Evolutionary conservation across 2,329 filamentous ascomycete species (phyloP), one percentile per base, ranked within the genome.

Genomic region (Diaporthe australafricana): DNA sequence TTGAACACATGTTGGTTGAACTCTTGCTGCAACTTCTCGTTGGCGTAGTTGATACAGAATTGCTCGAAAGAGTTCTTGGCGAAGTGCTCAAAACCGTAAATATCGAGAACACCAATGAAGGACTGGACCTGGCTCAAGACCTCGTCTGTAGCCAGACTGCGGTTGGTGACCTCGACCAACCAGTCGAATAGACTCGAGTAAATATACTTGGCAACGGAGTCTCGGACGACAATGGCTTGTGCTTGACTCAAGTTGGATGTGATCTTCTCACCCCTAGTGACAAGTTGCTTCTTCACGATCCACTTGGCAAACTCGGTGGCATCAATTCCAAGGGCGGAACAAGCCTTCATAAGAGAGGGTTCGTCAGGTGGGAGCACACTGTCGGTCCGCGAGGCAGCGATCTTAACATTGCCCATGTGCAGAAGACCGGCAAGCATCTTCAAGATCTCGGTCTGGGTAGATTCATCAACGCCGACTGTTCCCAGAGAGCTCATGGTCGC

Each of bases 1-100:
- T 98, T 98, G 89, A 99, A 99, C 45, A 99, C 96, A 79, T 99
- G 96, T 81, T 97, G 94, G 84, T 99, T 99, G 87, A 99, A 99
- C 81, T 98, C 96, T 82, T 99, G 96, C 81, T 99, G 96, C 69
- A 99, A 87, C 84, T 99, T 99, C 84, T 99, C 96, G 83, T 99
- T 99, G 83, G 96, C 96, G 79, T 99, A 99, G 84, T 99, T 99
- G 89, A 99, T 99, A 84, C 96, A 99, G 84, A 99, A 99, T 82
- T 99, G 96, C 82, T 99, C 96, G 78, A 99, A 99, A 0, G 96
- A 99, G 85, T 99, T 99, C 87, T 98, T 98, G 74, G 96, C 96
- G 79, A 99, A 99, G 84, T 98, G 96, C 83, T 99, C 96, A 80
- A 99, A 99, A 75, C 96, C 96, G 83, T 98, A 98, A 77, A 99